These are phyloP conservation scores for Coemansia sp. DNA, from an alignment of 192 early-diverging fungal genomes.

Conservation along the genomic window DNA sequence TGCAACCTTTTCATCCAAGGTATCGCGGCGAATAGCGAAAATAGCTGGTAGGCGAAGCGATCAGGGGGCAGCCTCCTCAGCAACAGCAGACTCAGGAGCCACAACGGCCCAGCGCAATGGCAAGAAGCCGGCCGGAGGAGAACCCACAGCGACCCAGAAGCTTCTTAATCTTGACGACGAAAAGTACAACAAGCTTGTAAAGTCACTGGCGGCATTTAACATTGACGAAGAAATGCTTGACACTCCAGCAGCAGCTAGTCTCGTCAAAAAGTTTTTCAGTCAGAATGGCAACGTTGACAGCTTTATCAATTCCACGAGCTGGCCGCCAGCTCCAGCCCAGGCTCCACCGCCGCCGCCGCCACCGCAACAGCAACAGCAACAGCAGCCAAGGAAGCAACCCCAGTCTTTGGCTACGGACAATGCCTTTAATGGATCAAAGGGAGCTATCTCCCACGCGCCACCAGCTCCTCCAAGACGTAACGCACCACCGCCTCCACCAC, in stretches of 20 bases:
- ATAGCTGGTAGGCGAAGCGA: slow-evolving; percentile 22
- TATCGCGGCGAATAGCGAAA: slow-evolving; percentile 34
- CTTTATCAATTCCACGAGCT: slow-evolving; percentile 44
- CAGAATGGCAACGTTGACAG: slow-evolving; percentile 61
- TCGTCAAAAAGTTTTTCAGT: slow-evolving; percentile 70
- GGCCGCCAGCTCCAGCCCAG: slow-evolving; percentile 16
- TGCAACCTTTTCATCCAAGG: slow-evolving; percentile 63
- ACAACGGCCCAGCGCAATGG: neutral
- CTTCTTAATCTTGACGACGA: slow-evolving; percentile 68
- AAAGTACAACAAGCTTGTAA: slow-evolving; percentile 70
- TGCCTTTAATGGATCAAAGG: neutral
- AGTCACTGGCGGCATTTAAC: slow-evolving; percentile 65
- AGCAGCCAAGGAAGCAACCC: neutral
- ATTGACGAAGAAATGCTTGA: slow-evolving; percentile 64
- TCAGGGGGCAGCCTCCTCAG: slow-evolving; percentile 16
- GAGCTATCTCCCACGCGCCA: slow-evolving; percentile 21
- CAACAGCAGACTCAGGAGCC: slow-evolving; percentile 7
- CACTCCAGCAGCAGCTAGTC: slow-evolving; percentile 64
- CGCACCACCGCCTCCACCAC: slow-evolving; percentile 27
- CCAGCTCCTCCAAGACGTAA: slow-evolving; percentile 29
- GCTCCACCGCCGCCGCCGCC: slow-evolving; percentile 40
- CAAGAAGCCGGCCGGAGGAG: slow-evolving; percentile 9
- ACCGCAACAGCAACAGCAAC: slow-evolving; percentile 3
- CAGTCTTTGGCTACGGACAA: slow-evolving; percentile 3
- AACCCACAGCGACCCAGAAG: slow-evolving; percentile 62